Percentiles rank a stretch among this genome's conserved stretches.
Conservation (phyloP, 2,329 filamentous ascomycete genomes). For the Albophoma yamanashiensis region DNA sequence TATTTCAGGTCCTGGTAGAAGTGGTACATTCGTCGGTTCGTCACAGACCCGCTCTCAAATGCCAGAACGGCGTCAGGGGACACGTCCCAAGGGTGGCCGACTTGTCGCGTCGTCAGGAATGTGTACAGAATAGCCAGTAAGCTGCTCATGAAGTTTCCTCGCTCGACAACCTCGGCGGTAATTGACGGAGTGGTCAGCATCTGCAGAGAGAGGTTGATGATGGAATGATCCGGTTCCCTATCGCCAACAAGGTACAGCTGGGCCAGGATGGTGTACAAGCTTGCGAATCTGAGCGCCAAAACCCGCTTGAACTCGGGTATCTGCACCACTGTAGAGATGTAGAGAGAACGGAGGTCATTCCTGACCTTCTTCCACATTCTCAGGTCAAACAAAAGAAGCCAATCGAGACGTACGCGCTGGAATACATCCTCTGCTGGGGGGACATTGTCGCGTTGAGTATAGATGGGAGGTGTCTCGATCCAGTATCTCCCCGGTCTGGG, state of each 20-base stretch:
- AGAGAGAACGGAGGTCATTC: conserved; percentile 81
- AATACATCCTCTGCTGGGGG: conserved; percentile 78
- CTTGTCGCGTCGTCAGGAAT: conserved; percentile 90
- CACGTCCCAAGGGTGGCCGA: conserved; percentile 85
- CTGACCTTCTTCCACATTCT: conserved; percentile 94
- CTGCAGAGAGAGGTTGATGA: conserved; percentile 93
- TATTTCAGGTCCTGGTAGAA: conserved; percentile 95
- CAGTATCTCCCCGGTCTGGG: conserved; percentile 71
- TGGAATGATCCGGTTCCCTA: conserved; percentile 92
- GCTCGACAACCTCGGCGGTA: conserved; percentile 87
- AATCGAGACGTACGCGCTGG: conserved; percentile 82
- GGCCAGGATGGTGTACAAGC: conserved; percentile 84
- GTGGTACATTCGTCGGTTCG: conserved; percentile 91
- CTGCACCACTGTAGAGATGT: conserved; percentile 91
- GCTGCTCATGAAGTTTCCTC: conserved; percentile 91
- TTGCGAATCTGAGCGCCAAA: conserved; percentile 84
- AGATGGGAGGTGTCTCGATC: conserved; percentile 68
- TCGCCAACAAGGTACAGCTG: conserved; percentile 95
- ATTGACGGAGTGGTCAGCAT: conserved; percentile 96
- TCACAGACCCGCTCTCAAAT: conserved; percentile 89
- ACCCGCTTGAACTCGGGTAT: conserved; percentile 95
- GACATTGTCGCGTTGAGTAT: conserved; percentile 49
- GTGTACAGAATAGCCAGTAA: conserved; percentile 95
- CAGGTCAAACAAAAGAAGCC: conserved; percentile 88
- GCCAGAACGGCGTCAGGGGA: conserved; percentile 77